Evolutionary conservation across 257 asterid species (phyloP).

Genomic region (Leptodermis oblonga): DNA sequence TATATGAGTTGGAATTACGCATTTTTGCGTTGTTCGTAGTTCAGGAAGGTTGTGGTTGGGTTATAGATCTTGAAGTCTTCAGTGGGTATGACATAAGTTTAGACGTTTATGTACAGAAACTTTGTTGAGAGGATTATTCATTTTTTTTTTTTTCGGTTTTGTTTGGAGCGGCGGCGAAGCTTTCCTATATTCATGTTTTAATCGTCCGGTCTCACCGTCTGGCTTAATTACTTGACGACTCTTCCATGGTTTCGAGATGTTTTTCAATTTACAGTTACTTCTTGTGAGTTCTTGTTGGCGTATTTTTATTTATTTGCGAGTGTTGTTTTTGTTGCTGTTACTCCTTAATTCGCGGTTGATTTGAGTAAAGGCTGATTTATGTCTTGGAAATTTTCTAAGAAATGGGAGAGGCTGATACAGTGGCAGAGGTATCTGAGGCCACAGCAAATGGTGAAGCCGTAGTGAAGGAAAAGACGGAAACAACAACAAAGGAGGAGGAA

Average conservation of each 20-base stretch:
- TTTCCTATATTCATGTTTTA: background rate
- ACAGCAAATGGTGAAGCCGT: conserved; percentile 37
- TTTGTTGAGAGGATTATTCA: background rate
- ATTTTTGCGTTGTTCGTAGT: background rate
- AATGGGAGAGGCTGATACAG: conserved; percentile 63
- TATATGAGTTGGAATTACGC: background rate
- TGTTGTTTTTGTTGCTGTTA: background rate
- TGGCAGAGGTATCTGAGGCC: conserved; percentile 39
- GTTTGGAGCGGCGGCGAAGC: no score
- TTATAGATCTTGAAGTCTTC: conserved; percentile 10
- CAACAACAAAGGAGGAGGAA: background rate
- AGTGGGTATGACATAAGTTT: background rate
- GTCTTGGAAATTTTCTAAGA: conserved; percentile 13
- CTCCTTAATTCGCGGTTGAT: background rate
- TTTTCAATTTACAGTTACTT: background rate
- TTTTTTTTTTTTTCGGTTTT: background rate
- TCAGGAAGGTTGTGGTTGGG: background rate
- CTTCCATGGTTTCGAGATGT: background rate
- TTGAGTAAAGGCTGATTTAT: conserved; percentile 11
- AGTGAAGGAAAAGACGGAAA: background rate
- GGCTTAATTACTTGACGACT: background rate
- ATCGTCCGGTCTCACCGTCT: background rate
- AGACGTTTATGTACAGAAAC: background rate
- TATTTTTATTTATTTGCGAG: background rate
- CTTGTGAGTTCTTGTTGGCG: background rate